A percentile compares a stretch with the other conserved stretches of the same genome.
Conservation (phyloP, 2,329 filamentous ascomycete genomes). For the Alternaria hordeiaustralica region DNA sequence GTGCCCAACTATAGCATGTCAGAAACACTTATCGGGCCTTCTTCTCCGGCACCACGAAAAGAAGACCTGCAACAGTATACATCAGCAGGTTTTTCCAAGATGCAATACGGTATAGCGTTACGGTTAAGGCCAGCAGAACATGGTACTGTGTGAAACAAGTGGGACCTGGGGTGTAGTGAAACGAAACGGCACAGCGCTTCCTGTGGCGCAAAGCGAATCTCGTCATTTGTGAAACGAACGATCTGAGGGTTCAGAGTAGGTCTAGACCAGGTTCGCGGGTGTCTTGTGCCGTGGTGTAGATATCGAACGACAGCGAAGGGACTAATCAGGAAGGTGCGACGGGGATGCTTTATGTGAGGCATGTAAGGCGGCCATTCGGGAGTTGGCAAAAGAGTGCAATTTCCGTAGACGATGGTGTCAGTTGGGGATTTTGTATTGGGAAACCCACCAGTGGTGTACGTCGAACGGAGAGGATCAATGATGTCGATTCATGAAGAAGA, state of each 20-base stretch:
- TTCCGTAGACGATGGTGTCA: neutral
- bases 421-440: neutral
- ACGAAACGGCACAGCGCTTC: neutral
- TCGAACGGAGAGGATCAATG: neutral
- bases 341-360: neutral
- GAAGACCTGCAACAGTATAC: neutral
- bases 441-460: neutral
- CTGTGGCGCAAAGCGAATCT: neutral
- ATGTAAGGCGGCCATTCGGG: neutral
- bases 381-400: neutral
- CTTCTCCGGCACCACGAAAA: neutral
- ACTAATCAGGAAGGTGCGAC: neutral
- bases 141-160: neutral
- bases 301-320: neutral
- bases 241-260: neutral
- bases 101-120: neutral
- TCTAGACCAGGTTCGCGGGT: neutral
- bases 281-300: neutral
- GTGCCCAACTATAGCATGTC: neutral
- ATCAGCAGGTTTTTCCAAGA: neutral
- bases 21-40: neutral
- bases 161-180: neutral
- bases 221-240: neutral
- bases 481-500: neutral
- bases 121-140: neutral